Percentiles rank a stretch among this genome's conserved stretches.
These are phyloP conservation scores for Candida railenensis DNA, from an alignment of 805 yeast genomes.

Conservation along the genomic window DNA sequence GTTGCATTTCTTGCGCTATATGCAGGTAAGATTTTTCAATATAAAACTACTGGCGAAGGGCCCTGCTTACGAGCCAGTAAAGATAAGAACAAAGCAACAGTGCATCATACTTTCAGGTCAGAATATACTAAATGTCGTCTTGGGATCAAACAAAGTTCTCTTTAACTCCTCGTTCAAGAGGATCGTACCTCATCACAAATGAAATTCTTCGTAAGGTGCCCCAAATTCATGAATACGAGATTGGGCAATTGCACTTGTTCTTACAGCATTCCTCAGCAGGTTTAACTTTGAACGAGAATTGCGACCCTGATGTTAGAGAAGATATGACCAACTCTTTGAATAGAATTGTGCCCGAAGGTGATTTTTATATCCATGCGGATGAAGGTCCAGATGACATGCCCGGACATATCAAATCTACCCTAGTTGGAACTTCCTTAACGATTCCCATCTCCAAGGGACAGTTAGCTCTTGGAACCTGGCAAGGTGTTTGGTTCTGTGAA, in stretches of 20 bases:
- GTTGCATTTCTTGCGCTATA: too few relatives aligned
- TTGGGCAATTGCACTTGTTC: conserved; percentile 66
- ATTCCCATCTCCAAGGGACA: conserved; percentile 71
- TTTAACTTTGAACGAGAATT: conserved; percentile 73
- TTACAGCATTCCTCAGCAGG: conserved; percentile 82
- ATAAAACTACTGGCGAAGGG: too few relatives aligned
- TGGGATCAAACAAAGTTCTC: conserved; percentile 65
- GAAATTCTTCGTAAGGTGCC: conserved; percentile 60
- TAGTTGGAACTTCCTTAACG: conserved; percentile 62
- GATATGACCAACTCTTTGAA: conserved; percentile 69
- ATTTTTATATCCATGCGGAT: conserved; percentile 59
- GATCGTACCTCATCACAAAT: conserved; percentile 69
- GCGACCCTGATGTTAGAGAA: conserved; percentile 71
- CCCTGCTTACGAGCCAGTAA: too few relatives aligned
- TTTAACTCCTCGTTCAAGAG: conserved; percentile 58
- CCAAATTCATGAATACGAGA: conserved; percentile 54
- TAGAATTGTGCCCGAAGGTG: conserved; percentile 65
- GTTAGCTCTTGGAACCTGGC: conserved; percentile 81
- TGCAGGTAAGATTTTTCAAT: too few relatives aligned
- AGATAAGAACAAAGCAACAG: too few relatives aligned
- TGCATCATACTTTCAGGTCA: not conserved
- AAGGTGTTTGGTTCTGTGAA: conserved; percentile 75
- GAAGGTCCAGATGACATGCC: conserved; percentile 89
- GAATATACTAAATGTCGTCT: conserved; percentile 15
- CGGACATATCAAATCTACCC: conserved; percentile 64